Evolutionary conservation across 371 early-diverging fungal species (phyloP).

Genomic region (Actinomortierella wolfii): DNA sequence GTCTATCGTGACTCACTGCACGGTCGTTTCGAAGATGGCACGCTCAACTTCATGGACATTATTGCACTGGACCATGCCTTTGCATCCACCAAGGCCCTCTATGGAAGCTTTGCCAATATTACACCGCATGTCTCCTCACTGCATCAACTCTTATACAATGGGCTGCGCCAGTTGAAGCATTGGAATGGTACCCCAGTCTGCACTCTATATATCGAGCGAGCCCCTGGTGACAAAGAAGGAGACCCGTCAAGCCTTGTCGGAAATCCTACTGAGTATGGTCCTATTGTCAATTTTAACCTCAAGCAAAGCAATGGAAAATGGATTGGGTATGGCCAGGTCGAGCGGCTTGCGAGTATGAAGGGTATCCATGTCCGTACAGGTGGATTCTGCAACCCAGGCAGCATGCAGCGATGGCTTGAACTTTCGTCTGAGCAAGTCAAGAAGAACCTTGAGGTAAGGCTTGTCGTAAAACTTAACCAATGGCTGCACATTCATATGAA

Average conservation of each 20-base stretch:
- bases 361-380: slow-evolving; percentile 72
- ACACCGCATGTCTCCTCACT: slow-evolving; percentile 46
- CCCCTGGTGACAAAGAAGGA: slow-evolving; percentile 2
- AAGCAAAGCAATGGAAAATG: slow-evolving; percentile 50
- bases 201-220: slow-evolving; percentile 48
- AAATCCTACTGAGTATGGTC: slow-evolving; percentile 52
- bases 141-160: slow-evolving; percentile 32
- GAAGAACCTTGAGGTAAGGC: slow-evolving; percentile 37
- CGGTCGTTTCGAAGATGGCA: slow-evolving; percentile 71
- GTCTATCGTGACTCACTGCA: slow-evolving; percentile 48
- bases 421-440: slow-evolving; percentile 47
- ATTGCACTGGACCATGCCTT: slow-evolving; percentile 67
- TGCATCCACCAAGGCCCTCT: slow-evolving; percentile 45
- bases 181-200: slow-evolving; percentile 54
- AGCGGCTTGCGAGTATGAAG: slow-evolving; percentile 58
- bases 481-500: too few species aligned
- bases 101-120: slow-evolving; percentile 14
- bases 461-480: too few species aligned
- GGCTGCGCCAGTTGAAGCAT: slow-evolving; percentile 54
- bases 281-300: slow-evolving; percentile 70
- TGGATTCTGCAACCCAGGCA: slow-evolving; percentile 79
- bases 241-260: slow-evolving; percentile 2
- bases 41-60: slow-evolving; percentile 70
- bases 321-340: slow-evolving; percentile 63
- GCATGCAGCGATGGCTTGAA: slow-evolving; percentile 62